phyloP scores from a whole-genome alignment of 768 basidiomycete genomes.

The Naganishia vaughanmartiniae region DNA sequence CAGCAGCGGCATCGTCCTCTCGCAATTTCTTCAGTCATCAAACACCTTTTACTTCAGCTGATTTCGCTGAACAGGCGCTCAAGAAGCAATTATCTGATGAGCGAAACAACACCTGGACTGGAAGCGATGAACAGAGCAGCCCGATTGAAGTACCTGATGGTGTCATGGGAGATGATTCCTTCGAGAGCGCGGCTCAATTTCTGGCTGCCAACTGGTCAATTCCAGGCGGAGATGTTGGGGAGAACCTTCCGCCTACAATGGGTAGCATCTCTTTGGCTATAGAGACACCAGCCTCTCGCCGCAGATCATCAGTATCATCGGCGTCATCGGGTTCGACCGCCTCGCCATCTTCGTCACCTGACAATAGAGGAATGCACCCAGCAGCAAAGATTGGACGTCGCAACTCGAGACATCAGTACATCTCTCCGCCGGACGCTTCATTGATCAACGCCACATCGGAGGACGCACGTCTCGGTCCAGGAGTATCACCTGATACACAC shows the following conservation, averaged over 20 bases:
- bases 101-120: constrained; percentile 23
- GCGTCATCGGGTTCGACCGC: constrained; percentile 7
- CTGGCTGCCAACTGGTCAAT: constrained; percentile 34
- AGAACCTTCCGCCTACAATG: constrained; percentile 25
- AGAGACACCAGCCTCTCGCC: background rate
- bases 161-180: constrained; percentile 28
- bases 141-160: constrained; percentile 17
- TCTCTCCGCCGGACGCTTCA: constrained; percentile 49
- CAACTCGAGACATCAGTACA: constrained; percentile 28
- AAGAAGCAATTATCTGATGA: constrained; percentile 37
- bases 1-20: constrained; percentile 16
- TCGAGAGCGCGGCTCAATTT: constrained; percentile 25
- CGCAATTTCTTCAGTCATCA: constrained; percentile 19
- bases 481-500: constrained; percentile 44
- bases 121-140: constrained; percentile 7
- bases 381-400: constrained; percentile 32
- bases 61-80: constrained; percentile 48
- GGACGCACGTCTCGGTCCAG: constrained; percentile 48
- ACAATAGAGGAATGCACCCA: constrained; percentile 25
- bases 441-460: constrained; percentile 41
- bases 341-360: constrained; percentile 31
- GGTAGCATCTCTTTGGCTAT: constrained; percentile 12
- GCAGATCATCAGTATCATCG: constrained; percentile 8
- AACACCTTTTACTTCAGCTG: constrained; percentile 46
- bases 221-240: constrained; percentile 31